These are phyloP conservation scores for Graphilbum sp. DNA, from an alignment of 2,329 filamentous ascomycete species.

Conservation along the genomic window DNA sequence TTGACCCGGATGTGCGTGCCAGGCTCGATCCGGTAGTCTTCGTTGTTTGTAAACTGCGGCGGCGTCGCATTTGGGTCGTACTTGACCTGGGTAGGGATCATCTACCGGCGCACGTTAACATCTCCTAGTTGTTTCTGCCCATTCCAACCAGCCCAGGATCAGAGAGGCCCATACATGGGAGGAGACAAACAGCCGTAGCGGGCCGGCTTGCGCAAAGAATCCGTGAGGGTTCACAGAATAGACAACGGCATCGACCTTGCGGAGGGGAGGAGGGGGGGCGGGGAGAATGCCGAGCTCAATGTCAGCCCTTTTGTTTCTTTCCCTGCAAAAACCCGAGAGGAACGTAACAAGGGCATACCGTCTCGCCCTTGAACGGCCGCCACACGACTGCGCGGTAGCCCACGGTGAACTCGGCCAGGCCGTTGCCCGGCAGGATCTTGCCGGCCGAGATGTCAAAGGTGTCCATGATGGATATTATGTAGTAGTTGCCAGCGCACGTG, in stretches of 20 bases:
- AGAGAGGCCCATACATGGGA: slow-evolving; percentile 47
- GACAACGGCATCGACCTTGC: slow-evolving; percentile 82
- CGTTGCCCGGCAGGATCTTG: slow-evolving; percentile 78
- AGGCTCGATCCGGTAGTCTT: slow-evolving; percentile 83
- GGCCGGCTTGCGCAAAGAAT: slow-evolving; percentile 76
- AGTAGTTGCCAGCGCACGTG: slow-evolving; percentile 87
- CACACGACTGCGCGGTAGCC: slow-evolving; percentile 92
- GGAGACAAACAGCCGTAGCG: slow-evolving; percentile 63
- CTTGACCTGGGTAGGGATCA: slow-evolving; percentile 83
- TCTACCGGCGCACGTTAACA: slow-evolving; percentile 27
- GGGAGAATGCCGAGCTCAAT: not conserved
- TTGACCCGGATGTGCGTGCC: slow-evolving; percentile 88
- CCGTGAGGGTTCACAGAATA: slow-evolving; percentile 81
- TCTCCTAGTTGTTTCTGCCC: slow-evolving; percentile 1
- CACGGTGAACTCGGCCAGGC: slow-evolving; percentile 86
- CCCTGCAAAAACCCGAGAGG: not conserved
- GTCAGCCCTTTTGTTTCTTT: not conserved
- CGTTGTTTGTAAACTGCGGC: slow-evolving; percentile 92
- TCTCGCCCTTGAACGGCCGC: slow-evolving; percentile 96
- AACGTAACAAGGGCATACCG: slow-evolving; percentile 33
- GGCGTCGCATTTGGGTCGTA: slow-evolving; percentile 93
- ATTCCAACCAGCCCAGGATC: not conserved
- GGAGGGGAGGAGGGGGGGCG: slow-evolving; percentile 2
- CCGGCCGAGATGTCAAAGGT: slow-evolving; percentile 90
- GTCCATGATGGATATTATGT: slow-evolving; percentile 96